phyloP scores from a whole-genome alignment of 2,329 filamentous ascomycete species.

The Epichloe amarillans region DNA sequence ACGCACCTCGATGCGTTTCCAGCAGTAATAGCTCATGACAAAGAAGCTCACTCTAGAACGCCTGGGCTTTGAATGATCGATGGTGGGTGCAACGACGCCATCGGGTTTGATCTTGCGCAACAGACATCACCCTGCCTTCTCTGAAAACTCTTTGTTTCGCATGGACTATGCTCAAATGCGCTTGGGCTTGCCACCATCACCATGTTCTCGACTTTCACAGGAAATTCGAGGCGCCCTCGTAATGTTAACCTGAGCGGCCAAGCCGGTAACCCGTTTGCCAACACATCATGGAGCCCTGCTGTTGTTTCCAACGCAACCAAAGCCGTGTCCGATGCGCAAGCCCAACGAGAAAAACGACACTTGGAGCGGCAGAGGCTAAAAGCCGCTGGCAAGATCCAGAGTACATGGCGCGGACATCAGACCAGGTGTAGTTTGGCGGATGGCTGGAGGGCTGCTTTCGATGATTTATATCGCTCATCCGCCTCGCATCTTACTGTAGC shows the following conservation, averaged over 20 bases:
- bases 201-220: constrained; percentile 92
- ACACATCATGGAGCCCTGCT: constrained; percentile 42
- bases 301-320: constrained; percentile 54
- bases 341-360: constrained; percentile 69
- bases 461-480: constrained; percentile 37
- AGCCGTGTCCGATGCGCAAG: constrained; percentile 73
- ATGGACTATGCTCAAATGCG: neutral
- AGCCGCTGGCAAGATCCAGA: constrained; percentile 63
- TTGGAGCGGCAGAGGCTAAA: constrained; percentile 65
- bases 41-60: neutral
- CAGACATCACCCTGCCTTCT: neutral
- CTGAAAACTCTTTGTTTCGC: neutral
- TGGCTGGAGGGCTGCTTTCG: constrained; percentile 47
- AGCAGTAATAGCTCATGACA: neutral
- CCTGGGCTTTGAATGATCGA: neutral
- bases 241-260: constrained; percentile 92
- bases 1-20: neutral
- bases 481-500: constrained; percentile 17
- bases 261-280: constrained; percentile 64
- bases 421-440: constrained; percentile 45
- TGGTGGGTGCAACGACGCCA: constrained; percentile 1
- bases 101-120: neutral
- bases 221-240: constrained; percentile 68
- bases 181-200: constrained; percentile 11
- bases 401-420: constrained; percentile 67